A percentile compares a stretch with the other conserved stretches of the same genome.
phyloP scores from a whole-genome alignment of 192 early-diverging fungal genomes.

The Helicostylum pulchrum region DNA sequence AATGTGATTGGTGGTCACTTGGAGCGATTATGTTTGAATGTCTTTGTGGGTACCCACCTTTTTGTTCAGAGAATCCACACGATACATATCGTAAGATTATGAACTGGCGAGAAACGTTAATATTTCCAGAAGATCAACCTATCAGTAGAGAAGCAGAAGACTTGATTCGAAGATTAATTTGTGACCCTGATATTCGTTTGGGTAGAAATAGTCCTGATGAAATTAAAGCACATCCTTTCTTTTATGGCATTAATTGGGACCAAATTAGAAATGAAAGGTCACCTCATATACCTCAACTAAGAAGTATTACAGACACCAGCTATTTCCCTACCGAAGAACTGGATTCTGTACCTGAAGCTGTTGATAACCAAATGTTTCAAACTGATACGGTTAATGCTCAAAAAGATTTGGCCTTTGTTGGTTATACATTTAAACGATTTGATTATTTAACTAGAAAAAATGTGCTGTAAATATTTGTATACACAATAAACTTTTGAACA shows the following conservation, averaged over 20 bases:
- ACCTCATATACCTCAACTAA: constrained; percentile 89
- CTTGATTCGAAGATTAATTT: constrained; percentile 88
- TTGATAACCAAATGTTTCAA: constrained; percentile 10
- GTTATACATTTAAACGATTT: constrained; percentile 97
- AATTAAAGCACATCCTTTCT: constrained; percentile 93
- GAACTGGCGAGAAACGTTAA: constrained; percentile 88
- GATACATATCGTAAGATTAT: constrained; percentile 99
- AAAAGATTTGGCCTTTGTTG: constrained; percentile 97
- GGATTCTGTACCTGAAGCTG: constrained; percentile 61
- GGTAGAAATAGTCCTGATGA: constrained; percentile 79
- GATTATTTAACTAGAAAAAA: constrained; percentile 76
- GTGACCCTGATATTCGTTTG: constrained; percentile 82
- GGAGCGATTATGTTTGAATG: constrained; percentile 99
- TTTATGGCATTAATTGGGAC: constrained; percentile 90
- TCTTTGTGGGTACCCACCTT: constrained; percentile 96
- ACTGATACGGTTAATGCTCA: constrained; percentile 45
- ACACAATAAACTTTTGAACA: too few species aligned
- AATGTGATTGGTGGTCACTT: constrained; percentile 99
- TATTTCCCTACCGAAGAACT: constrained; percentile 97
- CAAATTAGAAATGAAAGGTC: constrained; percentile 77
- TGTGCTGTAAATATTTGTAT: background rate
- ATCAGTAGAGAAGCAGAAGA: constrained; percentile 90
- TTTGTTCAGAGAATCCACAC: constrained; percentile 91
- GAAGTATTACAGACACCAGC: constrained; percentile 94
- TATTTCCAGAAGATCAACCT: constrained; percentile 91